Percentiles rank a stretch among this genome's conserved stretches.
Evolutionary conservation across 441 rosid genomes (phyloP).

Genomic region (Gossypium schwendimanii): DNA sequence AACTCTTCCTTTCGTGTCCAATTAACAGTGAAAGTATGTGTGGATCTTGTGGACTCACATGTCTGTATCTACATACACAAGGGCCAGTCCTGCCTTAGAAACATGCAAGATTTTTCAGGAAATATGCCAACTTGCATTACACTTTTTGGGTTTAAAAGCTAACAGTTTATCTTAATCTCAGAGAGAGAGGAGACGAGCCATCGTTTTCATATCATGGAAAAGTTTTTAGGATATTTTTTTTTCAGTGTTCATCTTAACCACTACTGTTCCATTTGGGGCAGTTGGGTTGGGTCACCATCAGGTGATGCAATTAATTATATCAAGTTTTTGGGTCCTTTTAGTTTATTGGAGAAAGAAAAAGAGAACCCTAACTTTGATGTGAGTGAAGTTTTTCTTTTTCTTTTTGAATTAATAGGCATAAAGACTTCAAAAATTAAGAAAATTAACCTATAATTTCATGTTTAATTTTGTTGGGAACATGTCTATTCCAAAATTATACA

Average conservation of each 20-base stretch:
- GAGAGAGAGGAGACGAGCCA: not conserved
- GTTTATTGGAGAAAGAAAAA: not conserved
- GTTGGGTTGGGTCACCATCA: not conserved
- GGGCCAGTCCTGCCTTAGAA: slow-evolving; percentile 12
- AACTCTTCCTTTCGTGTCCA: slow-evolving; percentile 5
- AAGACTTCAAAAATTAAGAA: not conserved
- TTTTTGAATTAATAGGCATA: not conserved
- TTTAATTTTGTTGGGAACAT: not conserved
- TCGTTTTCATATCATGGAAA: slow-evolving; percentile 8
- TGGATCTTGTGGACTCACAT: slow-evolving; percentile 32
- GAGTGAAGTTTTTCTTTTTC: not conserved
- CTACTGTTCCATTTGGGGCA: not conserved
- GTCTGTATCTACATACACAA: slow-evolving; percentile 18
- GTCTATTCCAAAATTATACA: not conserved
- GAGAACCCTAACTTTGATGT: not conserved
- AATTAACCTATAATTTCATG: not conserved
- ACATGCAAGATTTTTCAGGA: slow-evolving; percentile 29
- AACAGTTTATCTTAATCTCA: not conserved
- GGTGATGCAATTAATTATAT: not conserved
- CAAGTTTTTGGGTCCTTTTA: not conserved
- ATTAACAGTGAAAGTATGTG: slow-evolving; percentile 18
- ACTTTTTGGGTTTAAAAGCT: not conserved
- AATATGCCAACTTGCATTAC: not conserved
- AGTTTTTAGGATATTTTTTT: not conserved
- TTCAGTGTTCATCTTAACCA: not conserved